Evolutionary conservation across 2,329 filamentous ascomycete genomes (phyloP), one percentile per base, ranked within the genome.

Genomic region (Penicillium sp.): DNA sequence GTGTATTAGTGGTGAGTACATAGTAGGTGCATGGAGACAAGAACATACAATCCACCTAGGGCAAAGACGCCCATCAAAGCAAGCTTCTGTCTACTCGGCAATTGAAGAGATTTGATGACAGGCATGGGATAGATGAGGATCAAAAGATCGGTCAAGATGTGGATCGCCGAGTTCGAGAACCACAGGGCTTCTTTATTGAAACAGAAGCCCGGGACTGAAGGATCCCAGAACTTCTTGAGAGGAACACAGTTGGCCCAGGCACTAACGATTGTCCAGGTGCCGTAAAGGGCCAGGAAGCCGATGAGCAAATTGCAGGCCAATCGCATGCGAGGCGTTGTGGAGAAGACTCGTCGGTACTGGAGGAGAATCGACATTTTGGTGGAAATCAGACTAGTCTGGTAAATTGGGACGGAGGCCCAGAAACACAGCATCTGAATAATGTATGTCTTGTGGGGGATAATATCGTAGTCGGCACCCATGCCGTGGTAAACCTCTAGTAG

Each of bases 131-230:
- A 67, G 4, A 72, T 48, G 11, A 79, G 64, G 31, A 79, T 76
- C 27, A 76, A 52, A 27, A 79, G 48, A 62, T 79, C 77, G 13
- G 76, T 79, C 5, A 70, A 48, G 33, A 79, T 78, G 35, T 75
- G 75, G 46, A 79, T 73, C 2, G 64, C 73, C 1, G 76, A 73
- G 52, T 77, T 79, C 11, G 74, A 73, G 44, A 75, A 77, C 77
- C 77, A 79, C 48, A 79, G 70, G 8, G 64, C 67, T 9, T 68
- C 69, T 53, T 74, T 76, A 52, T 74, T 59, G 45, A 79, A 71
- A 56, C 77, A 79, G 46, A 63, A 67, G 5, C 70, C 70, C 0
- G 62, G 47, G 4, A 67, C 29, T 1, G 48, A 53, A 1, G 60
- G 53, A 57, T 71, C 58, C 68, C 68, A 72, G 59, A 72, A 73